Evolutionary conservation across 257 asterid genomes (phyloP).

Genomic region (Paulownia fortunei): DNA sequence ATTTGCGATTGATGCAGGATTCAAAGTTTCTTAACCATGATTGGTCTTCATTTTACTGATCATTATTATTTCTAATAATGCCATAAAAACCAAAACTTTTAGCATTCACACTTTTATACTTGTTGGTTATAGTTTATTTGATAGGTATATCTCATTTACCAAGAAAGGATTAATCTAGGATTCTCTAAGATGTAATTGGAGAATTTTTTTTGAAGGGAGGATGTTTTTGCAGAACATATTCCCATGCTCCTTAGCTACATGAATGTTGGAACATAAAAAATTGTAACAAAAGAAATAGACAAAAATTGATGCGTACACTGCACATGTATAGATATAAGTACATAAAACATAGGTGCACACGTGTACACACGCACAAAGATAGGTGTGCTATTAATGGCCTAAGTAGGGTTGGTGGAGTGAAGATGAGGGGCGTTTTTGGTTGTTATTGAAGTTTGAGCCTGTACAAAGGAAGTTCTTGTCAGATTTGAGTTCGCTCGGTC

Average conservation of each 20-base stretch:
- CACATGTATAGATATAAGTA: not conserved
- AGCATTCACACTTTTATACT: too few relatives aligned
- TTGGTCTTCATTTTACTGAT: too few relatives aligned
- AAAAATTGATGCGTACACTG: not conserved
- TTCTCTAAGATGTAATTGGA: not conserved
- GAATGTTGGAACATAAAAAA: not conserved
- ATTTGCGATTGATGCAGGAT: too few relatives aligned
- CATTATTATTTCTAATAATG: too few relatives aligned
- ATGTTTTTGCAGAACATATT: not conserved
- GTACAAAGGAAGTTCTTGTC: not conserved
- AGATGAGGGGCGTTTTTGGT: not conserved
- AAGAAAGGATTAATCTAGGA: not conserved
- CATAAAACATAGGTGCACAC: not conserved
- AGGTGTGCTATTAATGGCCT: not conserved
- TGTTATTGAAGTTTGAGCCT: not conserved
- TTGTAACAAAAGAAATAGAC: not conserved
- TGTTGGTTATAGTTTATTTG: too few relatives aligned
- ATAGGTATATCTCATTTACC: not conserved
- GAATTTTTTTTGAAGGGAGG: not conserved
- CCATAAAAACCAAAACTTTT: too few relatives aligned
- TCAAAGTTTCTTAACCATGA: too few relatives aligned
- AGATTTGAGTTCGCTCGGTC: not conserved
- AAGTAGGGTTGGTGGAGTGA: not conserved
- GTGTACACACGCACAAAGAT: not conserved
- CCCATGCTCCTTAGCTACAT: not conserved